Evolutionary conservation across 2,329 filamentous ascomycete species (phyloP).

Genomic region (Raffaelea albimanens): DNA sequence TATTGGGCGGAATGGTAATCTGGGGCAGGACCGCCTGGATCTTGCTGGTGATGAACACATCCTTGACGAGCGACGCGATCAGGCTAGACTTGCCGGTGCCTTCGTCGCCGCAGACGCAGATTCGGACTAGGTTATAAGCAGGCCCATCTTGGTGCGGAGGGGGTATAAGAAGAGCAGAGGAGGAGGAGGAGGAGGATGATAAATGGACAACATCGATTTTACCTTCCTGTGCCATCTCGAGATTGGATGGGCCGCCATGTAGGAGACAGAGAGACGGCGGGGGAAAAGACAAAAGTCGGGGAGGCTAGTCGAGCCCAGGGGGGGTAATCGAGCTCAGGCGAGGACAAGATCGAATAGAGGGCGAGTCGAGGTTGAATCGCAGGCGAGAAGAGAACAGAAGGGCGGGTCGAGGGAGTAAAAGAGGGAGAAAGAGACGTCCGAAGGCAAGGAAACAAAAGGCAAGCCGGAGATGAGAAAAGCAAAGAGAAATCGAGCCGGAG

Average conservation of each 20-base stretch:
- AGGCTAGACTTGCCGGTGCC: constrained; percentile 89
- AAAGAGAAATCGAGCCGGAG: background rate
- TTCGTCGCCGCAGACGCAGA: constrained; percentile 95
- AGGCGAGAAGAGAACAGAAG: too few species aligned
- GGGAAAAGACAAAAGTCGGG: background rate
- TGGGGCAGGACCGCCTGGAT: constrained; percentile 91
- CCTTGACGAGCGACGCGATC: constrained; percentile 92
- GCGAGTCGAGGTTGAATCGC: too few species aligned
- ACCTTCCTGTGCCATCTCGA: background rate
- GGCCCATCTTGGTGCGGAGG: too few species aligned
- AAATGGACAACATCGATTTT: too few species aligned
- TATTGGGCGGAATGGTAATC: constrained; percentile 87
- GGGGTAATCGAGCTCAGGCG: too few species aligned
- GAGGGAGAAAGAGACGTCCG: too few species aligned
- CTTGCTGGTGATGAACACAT: constrained; percentile 90
- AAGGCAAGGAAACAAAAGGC: background rate
- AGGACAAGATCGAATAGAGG: too few species aligned
- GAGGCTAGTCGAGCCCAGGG: too few species aligned
- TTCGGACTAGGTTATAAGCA: constrained; percentile 70
- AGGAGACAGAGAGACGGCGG: background rate
- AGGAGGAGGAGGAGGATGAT: too few species aligned
- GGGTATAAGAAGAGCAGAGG: background rate
- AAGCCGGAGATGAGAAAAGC: too few species aligned
- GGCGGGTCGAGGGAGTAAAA: too few species aligned
- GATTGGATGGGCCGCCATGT: background rate